Base-by-base conservation (phyloP, 257 asterid genomes). In the Thymus mandschuricus region DNA sequence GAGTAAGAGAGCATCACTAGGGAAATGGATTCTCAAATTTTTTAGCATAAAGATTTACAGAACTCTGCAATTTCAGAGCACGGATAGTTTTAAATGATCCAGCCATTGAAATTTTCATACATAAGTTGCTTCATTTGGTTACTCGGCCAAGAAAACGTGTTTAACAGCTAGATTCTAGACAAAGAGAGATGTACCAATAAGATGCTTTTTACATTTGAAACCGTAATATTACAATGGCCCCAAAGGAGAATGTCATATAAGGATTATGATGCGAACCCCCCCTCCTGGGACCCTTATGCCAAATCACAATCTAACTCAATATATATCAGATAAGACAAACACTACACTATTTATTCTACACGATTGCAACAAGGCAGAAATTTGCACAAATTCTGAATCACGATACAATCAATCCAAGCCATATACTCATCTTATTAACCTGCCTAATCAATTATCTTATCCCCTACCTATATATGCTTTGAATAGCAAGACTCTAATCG, bases 341-440 rank as follows among this genome's bases (percentile, higher is more conserved):
- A 11, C 60, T 71, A 48, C 6, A 57, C 68, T 59, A 71, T 51
- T 64, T 55, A 57, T 30, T 57, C 34, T 71, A 65, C 70, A 50
- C 3, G 27, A 59, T 28, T 58, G 66, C 64, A 31, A 49, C 55
- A 2, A 43, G 65, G 29, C 35, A 66, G 54, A 33, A 46, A 34
- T 67, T 46, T 70, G 70, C 59, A 74, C 71, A 70, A 46, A 58
- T 56, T 65, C 43, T 33, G 60, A 56, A 62, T 71, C 65, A 60
- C 60, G 38, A 49, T 12, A 49, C 63, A 35, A 55, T 51, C 73
- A 50, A 10, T 64, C 69, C 76, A 41, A 41, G 70, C 65, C 44
- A 66, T 54, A 46, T 8, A 72, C 60, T 43, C 64, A 62, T 68
- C 15, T 72, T 80, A 76, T 75, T 71, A 40, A 7, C 29, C 48